Conservation (phyloP, 2,329 filamentous ascomycete genomes). For the Zymoseptoria ardabiliae region DNA sequence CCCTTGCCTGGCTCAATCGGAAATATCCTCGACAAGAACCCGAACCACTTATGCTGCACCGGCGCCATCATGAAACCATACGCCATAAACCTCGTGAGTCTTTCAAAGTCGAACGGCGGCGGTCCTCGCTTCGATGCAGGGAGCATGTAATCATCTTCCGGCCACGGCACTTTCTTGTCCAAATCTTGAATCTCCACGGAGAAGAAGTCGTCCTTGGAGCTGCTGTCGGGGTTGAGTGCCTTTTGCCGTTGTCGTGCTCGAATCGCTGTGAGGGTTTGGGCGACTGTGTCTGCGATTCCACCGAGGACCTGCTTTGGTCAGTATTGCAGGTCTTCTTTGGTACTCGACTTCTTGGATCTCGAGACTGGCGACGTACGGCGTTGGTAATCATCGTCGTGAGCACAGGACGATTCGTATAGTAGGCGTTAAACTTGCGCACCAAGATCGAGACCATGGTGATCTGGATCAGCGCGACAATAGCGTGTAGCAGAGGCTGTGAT, state of each 20-base stretch:
- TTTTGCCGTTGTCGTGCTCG: conserved; percentile 47
- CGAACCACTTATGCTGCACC: conserved; percentile 92
- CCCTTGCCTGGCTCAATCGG: conserved; percentile 55
- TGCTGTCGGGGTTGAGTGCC: conserved; percentile 21
- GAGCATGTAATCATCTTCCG: conserved; percentile 59
- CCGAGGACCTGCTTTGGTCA: conserved; percentile 58
- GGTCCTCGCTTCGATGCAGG: conserved; percentile 52
- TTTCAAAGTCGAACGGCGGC: conserved; percentile 90
- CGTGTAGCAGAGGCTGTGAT: conserved; percentile 74
- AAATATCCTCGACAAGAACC: conserved; percentile 72
- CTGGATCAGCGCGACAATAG: conserved; percentile 77
- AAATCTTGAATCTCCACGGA: conserved; percentile 86
- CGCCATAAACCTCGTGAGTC: conserved; percentile 88
- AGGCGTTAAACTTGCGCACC: conserved; percentile 80
- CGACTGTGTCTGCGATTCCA: conserved; percentile 92
- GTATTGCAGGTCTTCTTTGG: too few species aligned
- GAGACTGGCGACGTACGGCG: conserved; percentile 51
- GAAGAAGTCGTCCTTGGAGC: conserved; percentile 60
- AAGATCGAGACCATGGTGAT: conserved; percentile 79
- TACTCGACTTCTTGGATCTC: too few species aligned
- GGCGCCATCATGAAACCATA: conserved; percentile 97
- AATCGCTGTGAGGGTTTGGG: conserved; percentile 83
- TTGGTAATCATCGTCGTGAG: conserved; percentile 99
- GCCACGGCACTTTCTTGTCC: conserved; percentile 67
- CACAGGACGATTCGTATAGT: conserved; percentile 90